These are phyloP conservation scores for Nicotiana attenuata DNA, from an alignment of 257 asterid genomes.

Conservation along the genomic window DNA sequence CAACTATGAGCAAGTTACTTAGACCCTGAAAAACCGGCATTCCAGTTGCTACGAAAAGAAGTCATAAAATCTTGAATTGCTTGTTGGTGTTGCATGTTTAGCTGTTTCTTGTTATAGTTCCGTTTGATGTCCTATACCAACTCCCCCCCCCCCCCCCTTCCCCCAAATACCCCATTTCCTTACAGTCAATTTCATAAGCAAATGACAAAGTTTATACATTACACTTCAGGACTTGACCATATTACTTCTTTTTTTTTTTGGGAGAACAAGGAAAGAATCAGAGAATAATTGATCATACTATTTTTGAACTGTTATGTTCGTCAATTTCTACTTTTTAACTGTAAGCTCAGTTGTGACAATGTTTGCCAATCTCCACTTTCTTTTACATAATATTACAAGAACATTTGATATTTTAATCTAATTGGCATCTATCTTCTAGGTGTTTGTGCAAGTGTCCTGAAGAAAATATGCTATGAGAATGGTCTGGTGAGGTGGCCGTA, in stretches of 20 bases:
- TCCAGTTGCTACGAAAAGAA: not conserved
- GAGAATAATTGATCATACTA: not conserved
- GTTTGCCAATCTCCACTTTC: not conserved
- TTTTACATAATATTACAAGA: not conserved
- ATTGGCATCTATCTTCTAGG: conserved; percentile 36
- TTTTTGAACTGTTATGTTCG: not conserved
- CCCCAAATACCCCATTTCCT: not conserved
- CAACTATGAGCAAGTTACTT: not conserved
- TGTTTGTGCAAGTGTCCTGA: conserved; percentile 50
- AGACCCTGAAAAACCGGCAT: not conserved
- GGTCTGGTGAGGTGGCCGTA: conserved; percentile 69
- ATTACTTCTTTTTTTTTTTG: not conserved
- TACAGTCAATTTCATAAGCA: not conserved
- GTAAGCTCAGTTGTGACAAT: not conserved
- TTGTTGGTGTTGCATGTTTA: not conserved
- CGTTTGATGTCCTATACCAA: not conserved
- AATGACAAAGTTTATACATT: not conserved
- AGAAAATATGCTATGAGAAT: conserved; percentile 59
- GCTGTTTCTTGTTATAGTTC: not conserved
- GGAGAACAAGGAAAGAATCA: not conserved
- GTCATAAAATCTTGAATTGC: conserved; percentile 3
- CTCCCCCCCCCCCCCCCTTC: not conserved
- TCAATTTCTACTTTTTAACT: not conserved
- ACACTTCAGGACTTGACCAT: not conserved
- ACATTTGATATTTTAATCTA: not conserved